phyloP scores from a whole-genome alignment of 2,329 filamentous ascomycete genomes.

The Pseudogymnoascus sp. region DNA sequence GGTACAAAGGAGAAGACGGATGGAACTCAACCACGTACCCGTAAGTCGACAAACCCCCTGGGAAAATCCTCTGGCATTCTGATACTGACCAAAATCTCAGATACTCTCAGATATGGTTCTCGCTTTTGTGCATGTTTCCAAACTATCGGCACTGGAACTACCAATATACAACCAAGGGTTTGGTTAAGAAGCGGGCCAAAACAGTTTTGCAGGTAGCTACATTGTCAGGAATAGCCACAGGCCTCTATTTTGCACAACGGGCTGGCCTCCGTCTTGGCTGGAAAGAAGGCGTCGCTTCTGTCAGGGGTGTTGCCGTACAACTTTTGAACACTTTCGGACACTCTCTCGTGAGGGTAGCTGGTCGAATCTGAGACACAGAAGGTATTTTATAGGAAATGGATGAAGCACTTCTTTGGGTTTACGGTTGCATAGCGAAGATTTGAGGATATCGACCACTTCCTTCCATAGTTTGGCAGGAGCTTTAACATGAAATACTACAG shows the following conservation, averaged over 20 bases:
- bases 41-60: slow-evolving; percentile 25
- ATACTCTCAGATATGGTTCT: slow-evolving; percentile 44
- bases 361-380: not conserved
- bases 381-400: not conserved
- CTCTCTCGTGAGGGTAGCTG: not conserved
- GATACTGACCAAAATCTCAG: slow-evolving; percentile 26
- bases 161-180: slow-evolving; percentile 41
- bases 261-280: not conserved
- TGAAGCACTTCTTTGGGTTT: not conserved
- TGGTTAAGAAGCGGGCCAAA: slow-evolving; percentile 27
- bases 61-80: not conserved
- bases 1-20: slow-evolving; percentile 39
- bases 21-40: slow-evolving; percentile 45
- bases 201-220: not conserved
- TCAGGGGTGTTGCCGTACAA: not conserved
- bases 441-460: not conserved
- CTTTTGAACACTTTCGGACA: not conserved
- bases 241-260: not conserved
- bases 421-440: not conserved
- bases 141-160: slow-evolving; percentile 47
- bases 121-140: slow-evolving; percentile 43
- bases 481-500: not conserved
- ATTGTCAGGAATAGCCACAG: slow-evolving; percentile 1
- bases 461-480: not conserved
- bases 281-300: not conserved